These are phyloP conservation scores for Amanita rubescens DNA, from an alignment of 768 basidiomycete species.

Conservation along the genomic window DNA sequence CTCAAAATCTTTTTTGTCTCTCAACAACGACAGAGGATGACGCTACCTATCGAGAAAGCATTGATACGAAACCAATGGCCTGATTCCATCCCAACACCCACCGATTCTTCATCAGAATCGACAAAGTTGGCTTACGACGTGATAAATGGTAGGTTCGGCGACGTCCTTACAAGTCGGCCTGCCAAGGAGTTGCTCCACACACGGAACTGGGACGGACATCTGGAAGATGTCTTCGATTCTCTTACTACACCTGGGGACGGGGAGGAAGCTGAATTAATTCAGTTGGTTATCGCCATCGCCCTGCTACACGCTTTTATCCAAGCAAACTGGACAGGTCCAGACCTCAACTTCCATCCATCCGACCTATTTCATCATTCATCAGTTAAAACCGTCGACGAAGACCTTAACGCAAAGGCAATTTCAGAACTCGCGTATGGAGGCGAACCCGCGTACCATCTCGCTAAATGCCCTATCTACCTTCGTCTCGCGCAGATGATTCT, in stretches of 20 bases:
- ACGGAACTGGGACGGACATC: neutral
- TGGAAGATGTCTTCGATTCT: neutral
- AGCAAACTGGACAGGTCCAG: conserved; percentile 94
- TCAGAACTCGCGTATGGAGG: conserved; percentile 76
- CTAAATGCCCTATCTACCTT: conserved; percentile 59
- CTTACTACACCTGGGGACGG: neutral
- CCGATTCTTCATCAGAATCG: conserved; percentile 9
- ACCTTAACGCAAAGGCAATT: conserved; percentile 59
- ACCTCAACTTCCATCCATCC: conserved; percentile 51
- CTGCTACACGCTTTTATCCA: conserved; percentile 89
- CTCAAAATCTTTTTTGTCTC: neutral
- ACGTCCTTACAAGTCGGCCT: conserved; percentile 38
- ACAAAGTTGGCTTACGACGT: conserved; percentile 44
- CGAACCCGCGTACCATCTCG: conserved; percentile 94
- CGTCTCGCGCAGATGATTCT: conserved; percentile 68
- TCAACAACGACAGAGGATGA: neutral
- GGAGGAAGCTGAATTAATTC: conserved; percentile 36
- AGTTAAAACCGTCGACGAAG: conserved; percentile 40
- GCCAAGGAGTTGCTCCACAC: conserved; percentile 34
- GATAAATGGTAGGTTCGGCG: conserved; percentile 51
- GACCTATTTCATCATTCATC: conserved; percentile 29
- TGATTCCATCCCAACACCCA: conserved; percentile 14
- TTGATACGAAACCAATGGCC: conserved; percentile 48
- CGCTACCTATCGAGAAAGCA: conserved; percentile 38
- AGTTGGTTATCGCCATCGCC: conserved; percentile 64